Percentiles rank a stretch among this genome's conserved stretches.
Conservation (phyloP, 2,329 filamentous ascomycete species). For the Ophiostoma sp. region DNA sequence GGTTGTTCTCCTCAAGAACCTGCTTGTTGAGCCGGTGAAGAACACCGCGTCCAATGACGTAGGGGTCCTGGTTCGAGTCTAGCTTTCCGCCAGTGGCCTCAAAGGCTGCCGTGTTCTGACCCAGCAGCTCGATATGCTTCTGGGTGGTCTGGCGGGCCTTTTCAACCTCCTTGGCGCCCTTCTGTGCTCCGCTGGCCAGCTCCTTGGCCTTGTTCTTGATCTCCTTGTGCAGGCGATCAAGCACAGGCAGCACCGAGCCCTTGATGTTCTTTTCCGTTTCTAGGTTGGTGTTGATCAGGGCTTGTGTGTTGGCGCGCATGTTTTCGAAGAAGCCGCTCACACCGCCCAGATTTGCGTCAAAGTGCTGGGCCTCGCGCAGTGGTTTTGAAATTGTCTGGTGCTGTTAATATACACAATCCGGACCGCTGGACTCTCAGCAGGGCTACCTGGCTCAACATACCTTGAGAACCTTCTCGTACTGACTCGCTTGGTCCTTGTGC, state of each 20-base stretch:
- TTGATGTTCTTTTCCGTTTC: constrained; percentile 91
- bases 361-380: constrained; percentile 84
- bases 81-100: constrained; percentile 70
- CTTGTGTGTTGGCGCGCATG: constrained; percentile 86
- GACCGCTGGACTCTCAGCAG: too few species aligned
- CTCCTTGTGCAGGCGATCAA: constrained; percentile 87
- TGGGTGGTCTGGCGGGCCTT: constrained; percentile 81
- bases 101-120: constrained; percentile 73
- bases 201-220: constrained; percentile 97
- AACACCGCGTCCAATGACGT: constrained; percentile 76
- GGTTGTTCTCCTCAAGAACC: constrained; percentile 91
- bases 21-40: constrained; percentile 83
- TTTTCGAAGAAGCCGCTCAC: constrained; percentile 90
- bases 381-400: constrained; percentile 73
- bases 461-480: constrained; percentile 93
- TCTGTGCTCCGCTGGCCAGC: constrained; percentile 70
- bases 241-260: constrained; percentile 75
- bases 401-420: background rate
- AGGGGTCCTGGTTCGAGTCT: constrained; percentile 73
- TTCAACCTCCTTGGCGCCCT: constrained; percentile 83
- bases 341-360: constrained; percentile 82
- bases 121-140: constrained; percentile 92
- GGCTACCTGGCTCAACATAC: constrained; percentile 34
- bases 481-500: constrained; percentile 78
- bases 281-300: constrained; percentile 77